A percentile compares a stretch with the other conserved stretches of the same genome.
Conservation (phyloP, 257 asterid species). For the Paulownia fortunei region DNA sequence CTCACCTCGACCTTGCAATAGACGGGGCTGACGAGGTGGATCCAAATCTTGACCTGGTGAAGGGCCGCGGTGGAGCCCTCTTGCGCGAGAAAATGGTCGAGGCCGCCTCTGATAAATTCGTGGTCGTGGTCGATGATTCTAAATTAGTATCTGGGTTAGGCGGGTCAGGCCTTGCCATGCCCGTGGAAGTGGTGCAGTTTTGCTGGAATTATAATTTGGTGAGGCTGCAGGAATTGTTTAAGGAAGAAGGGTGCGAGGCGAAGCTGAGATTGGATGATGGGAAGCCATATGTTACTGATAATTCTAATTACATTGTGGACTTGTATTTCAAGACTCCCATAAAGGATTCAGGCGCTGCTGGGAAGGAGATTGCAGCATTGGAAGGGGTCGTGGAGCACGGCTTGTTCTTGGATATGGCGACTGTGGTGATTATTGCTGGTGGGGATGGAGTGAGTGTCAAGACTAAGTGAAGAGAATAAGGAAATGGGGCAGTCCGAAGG, state of each 20-base stretch:
- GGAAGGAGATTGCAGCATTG: constrained; percentile 70
- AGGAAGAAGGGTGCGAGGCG: constrained; percentile 77
- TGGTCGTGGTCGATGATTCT: constrained; percentile 86
- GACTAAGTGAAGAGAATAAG: constrained; percentile 49
- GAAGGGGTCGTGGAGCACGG: constrained; percentile 92
- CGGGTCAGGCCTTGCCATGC: constrained; percentile 91
- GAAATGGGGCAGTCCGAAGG: neutral
- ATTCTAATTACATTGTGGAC: constrained; percentile 82
- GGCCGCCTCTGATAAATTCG: constrained; percentile 82
- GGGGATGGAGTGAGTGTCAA: constrained; percentile 63
- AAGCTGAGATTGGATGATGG: constrained; percentile 70
- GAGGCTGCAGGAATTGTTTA: constrained; percentile 70
- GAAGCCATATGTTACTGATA: constrained; percentile 88
- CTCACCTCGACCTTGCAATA: constrained; percentile 64
- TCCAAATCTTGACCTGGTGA: constrained; percentile 82
- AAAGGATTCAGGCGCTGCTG: constrained; percentile 68
- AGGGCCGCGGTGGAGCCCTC: constrained; percentile 97
- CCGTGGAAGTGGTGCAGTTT: constrained; percentile 90
- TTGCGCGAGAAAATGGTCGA: constrained; percentile 96
- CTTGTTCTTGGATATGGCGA: constrained; percentile 63
- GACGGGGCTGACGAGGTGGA: no score
- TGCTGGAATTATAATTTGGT: constrained; percentile 81
- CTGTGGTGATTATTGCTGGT: constrained; percentile 75
- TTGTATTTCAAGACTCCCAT: constrained; percentile 87
- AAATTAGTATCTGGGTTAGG: constrained; percentile 78